Base-by-base conservation (phyloP, 352 stramenopile genomes). In the Phytophthora niederhauseri region DNA sequence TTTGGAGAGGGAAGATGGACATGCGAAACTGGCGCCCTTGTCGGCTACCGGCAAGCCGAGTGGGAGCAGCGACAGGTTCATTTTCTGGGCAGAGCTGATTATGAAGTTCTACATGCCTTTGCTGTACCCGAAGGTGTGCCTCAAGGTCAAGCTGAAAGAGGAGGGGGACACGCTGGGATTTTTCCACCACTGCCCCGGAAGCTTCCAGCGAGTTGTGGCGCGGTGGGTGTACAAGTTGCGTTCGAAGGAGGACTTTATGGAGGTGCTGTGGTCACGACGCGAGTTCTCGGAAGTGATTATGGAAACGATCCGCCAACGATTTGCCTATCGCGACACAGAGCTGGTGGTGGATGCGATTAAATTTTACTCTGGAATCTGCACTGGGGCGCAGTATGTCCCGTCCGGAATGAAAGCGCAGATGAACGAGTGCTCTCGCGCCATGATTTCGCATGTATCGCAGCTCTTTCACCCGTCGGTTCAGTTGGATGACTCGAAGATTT, bases 41-140 rank as follows among this genome's bases (percentile, higher is more conserved):
- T 68, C 72, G 1, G 36, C 52, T 11, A 73, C 55, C 7, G 50
- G 55, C 17, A 74, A 66, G 15, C 19, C 45, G 17, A 68, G 46
- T 38, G 73, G 65, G 11, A 77, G 26, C 28, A 88, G 79, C 43
- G 85, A 95, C 55, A 78, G 89, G 2, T 97, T 97, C 38, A 77
- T 92, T 45, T 97, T 94, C 64, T 97, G 89, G 89, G 77, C 81
- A 22, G 84, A 95, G 24, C 70, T 97, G 11, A 92, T 97, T 58
- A 97, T 97, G 89, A 86, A 87, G 38, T 97, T 92, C 55, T 97
- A 94, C 65, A 97, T 97, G 89, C 89, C 89, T 28, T 63, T 97
- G 41, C 61, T 97, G 55, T 97, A 93, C 64, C 89, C 89, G 2
- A 96, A 96, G 52, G 73, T 95, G 8, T 95, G 89, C 73, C 67